These are phyloP conservation scores for Wickerhamomyces bovis DNA, from an alignment of 805 yeast species.

Conservation along the genomic window DNA sequence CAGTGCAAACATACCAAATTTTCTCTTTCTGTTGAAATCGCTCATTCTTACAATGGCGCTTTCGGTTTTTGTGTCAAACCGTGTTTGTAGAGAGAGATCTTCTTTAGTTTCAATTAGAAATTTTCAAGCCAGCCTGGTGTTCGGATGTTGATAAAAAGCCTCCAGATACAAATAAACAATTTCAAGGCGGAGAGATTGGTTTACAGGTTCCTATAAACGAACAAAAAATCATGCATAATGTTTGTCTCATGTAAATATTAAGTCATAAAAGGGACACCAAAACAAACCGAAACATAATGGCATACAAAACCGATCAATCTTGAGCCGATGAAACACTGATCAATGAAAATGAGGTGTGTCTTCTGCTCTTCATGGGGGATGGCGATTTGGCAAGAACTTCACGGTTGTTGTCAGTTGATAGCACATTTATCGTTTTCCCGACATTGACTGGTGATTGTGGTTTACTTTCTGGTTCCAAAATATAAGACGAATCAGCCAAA, in stretches of 20 bases:
- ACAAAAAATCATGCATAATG: background rate
- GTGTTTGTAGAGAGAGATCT: background rate
- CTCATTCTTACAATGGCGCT: conserved; percentile 13
- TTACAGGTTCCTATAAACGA: background rate
- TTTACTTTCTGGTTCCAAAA: background rate
- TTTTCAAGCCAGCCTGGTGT: background rate
- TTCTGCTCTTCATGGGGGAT: conserved; percentile 3
- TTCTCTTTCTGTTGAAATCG: conserved; percentile 22
- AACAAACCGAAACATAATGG: background rate
- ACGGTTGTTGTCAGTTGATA: background rate
- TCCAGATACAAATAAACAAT: background rate
- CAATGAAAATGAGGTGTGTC: conserved; percentile 10
- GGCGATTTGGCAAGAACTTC: conserved; percentile 2
- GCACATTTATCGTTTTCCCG: background rate
- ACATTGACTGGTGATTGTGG: background rate
- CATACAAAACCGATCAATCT: background rate
- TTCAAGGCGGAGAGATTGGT: too few species aligned
- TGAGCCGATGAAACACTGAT: conserved; percentile 7
- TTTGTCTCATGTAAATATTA: background rate
- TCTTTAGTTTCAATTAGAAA: background rate
- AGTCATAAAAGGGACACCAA: background rate
- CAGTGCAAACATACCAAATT: conserved; percentile 17
- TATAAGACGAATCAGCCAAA: background rate
- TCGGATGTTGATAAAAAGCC: background rate
- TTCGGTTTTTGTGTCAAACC: background rate